Conservation (phyloP, 768 basidiomycete species). For the Pulveroboletus sp. region DNA sequence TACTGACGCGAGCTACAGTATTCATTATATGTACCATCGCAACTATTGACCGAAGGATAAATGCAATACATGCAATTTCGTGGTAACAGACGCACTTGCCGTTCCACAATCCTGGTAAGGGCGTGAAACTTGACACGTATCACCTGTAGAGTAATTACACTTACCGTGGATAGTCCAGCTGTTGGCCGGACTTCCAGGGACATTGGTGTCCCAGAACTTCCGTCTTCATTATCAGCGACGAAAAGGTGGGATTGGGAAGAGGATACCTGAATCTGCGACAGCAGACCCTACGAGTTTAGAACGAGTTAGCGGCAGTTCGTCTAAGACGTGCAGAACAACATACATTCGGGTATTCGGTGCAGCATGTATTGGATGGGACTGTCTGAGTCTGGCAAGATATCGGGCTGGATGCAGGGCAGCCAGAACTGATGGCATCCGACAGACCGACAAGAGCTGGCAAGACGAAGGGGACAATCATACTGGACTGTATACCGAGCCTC, state of each 20-base stretch:
- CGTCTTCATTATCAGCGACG: not conserved
- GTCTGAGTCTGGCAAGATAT: conserved; percentile 55
- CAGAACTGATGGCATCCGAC: conserved; percentile 36
- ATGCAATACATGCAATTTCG: not conserved
- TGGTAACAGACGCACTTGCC: conserved; percentile 43
- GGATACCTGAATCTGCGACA: conserved; percentile 52
- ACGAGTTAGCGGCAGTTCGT: not conserved
- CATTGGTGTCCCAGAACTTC: conserved; percentile 72
- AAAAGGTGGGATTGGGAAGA: not conserved
- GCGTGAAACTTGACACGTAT: conserved; percentile 1
- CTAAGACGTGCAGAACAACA: conserved; percentile 18
- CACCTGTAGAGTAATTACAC: conserved; percentile 12
- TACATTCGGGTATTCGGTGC: conserved; percentile 65
- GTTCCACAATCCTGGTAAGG: conserved; percentile 55
- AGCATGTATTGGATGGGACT: conserved; percentile 46
- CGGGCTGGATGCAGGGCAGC: conserved; percentile 49
- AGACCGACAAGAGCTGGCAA: conserved; percentile 19
- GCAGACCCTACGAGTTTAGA: conserved; percentile 47
- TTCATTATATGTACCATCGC: conserved; percentile 42
- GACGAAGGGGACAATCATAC: conserved; percentile 16
- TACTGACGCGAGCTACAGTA: conserved; percentile 46
- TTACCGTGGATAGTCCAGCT: conserved; percentile 76
- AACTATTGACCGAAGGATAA: conserved; percentile 39
- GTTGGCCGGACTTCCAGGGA: conserved; percentile 55
- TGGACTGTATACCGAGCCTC: not conserved